Conservation (phyloP, 768 basidiomycete genomes). For the Fibroporia radiculosa region DNA sequence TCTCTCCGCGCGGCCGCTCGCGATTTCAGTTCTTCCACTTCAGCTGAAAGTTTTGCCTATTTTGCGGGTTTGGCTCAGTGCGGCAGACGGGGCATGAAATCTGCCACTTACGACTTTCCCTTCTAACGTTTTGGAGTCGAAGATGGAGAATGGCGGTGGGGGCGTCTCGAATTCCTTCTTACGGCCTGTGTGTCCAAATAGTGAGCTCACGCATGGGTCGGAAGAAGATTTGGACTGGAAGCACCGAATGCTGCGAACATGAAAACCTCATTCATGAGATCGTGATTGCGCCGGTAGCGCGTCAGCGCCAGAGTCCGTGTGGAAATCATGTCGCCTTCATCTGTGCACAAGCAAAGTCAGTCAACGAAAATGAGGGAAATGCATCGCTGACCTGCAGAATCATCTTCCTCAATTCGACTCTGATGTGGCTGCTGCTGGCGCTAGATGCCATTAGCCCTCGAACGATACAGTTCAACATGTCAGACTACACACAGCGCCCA, state of each 20-base stretch:
- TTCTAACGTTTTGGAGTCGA: slow-evolving; percentile 50
- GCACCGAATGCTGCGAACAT: slow-evolving; percentile 59
- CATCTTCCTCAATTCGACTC: slow-evolving; percentile 46
- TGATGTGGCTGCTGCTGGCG: slow-evolving; percentile 25
- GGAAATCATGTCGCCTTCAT: slow-evolving; percentile 51
- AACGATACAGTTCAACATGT: not conserved
- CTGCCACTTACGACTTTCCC: slow-evolving; percentile 40
- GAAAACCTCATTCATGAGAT: slow-evolving; percentile 80
- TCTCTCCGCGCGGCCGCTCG: slow-evolving; percentile 40
- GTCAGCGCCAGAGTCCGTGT: slow-evolving; percentile 63
- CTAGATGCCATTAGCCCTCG: slow-evolving; percentile 9
- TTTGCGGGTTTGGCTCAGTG: not conserved
- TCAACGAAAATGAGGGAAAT: not conserved
- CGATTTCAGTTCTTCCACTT: slow-evolving; percentile 47
- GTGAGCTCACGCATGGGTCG: not conserved
- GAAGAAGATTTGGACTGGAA: slow-evolving; percentile 4
- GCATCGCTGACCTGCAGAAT: slow-evolving; percentile 47
- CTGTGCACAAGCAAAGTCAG: slow-evolving; percentile 2
- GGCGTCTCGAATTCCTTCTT: slow-evolving; percentile 30
- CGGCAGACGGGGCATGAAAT: not conserved
- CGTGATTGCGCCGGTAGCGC: slow-evolving; percentile 75
- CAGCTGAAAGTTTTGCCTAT: slow-evolving; percentile 50
- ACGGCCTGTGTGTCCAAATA: slow-evolving; percentile 32
- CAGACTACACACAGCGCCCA: slow-evolving; percentile 26
- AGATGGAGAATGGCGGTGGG: slow-evolving; percentile 49